Evolutionary conservation across 78 protist genomes (phyloP).

Genomic region (Emiliania huxleyi): DNA sequence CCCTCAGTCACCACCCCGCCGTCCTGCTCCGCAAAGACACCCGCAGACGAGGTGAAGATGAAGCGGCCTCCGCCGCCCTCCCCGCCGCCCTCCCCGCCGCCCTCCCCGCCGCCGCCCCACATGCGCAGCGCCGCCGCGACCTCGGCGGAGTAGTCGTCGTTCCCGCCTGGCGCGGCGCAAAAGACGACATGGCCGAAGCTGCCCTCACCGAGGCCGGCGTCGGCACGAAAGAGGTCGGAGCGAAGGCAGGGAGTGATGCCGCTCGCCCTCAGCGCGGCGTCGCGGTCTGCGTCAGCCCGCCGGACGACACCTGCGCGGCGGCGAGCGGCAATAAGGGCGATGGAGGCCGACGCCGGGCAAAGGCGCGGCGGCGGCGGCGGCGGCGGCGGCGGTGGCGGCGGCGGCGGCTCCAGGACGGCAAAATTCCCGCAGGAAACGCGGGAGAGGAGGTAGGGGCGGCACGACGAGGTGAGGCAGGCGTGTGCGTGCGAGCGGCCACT

Average conservation of each 20-base stretch:
- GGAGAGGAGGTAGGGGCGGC: no score
- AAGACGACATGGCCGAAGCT: background rate
- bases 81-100: no score
- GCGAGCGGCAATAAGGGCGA: no score
- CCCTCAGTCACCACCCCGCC: background rate
- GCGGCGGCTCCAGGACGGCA: no score
- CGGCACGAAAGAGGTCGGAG: background rate
- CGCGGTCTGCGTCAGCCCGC: background rate
- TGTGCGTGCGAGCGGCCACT: no score
- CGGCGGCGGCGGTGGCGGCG: no score
- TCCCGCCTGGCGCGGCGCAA: background rate
- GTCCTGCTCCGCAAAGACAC: background rate
- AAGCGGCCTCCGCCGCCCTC: no score
- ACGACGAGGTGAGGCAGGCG: no score
- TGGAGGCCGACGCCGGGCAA: no score
- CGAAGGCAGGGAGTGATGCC: background rate
- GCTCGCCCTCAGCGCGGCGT: background rate
- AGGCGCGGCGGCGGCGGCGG: no score
- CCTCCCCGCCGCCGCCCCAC: background rate
- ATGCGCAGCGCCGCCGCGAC: background rate
- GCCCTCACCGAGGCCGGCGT: background rate
- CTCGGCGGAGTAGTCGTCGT: background rate
- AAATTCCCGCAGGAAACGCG: no score
- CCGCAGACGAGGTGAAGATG: constrained; percentile 3
- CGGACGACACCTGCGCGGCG: background rate